These are phyloP conservation scores for Colletotrichum abscissum DNA, from an alignment of 2,329 filamentous ascomycete genomes.

Conservation along the genomic window DNA sequence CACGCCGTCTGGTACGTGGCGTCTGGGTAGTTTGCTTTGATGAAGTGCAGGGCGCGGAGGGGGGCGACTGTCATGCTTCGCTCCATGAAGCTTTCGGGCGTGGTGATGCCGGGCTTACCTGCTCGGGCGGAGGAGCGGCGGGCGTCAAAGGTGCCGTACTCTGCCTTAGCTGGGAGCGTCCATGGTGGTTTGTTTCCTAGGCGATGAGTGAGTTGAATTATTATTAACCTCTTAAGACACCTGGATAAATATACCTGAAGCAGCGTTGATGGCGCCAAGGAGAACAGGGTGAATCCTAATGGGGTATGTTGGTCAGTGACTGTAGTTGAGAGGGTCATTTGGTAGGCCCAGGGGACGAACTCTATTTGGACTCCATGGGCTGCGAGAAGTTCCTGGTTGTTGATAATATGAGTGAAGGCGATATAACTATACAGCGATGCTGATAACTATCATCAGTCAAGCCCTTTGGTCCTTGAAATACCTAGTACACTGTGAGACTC, in stretches of 20 bases:
- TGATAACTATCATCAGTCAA: constrained; percentile 44
- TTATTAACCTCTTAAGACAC: neutral
- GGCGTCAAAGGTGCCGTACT: constrained; percentile 60
- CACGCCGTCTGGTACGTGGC: constrained; percentile 64
- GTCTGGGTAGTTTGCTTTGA: constrained; percentile 68
- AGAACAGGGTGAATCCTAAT: constrained; percentile 77
- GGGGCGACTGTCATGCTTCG: constrained; percentile 61
- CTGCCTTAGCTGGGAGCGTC: constrained; percentile 74
- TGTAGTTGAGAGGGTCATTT: neutral
- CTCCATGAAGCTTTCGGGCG: constrained; percentile 57
- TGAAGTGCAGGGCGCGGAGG: constrained; percentile 73
- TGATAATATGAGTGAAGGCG: constrained; percentile 66
- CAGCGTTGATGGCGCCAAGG: constrained; percentile 73
- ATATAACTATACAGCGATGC: constrained; percentile 74
- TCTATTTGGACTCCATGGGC: constrained; percentile 73
- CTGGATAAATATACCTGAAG: constrained; percentile 56
- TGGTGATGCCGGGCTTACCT: constrained; percentile 48
- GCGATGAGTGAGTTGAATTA: neutral
- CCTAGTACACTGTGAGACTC: constrained; percentile 38
- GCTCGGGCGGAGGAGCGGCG: constrained; percentile 51
- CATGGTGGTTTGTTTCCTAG: constrained; percentile 81
- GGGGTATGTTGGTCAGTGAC: neutral
- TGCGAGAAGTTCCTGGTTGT: constrained; percentile 64
- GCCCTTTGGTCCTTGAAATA: neutral
- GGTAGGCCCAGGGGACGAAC: constrained; percentile 55